These are phyloP conservation scores for Babesia bigemina DNA, from an alignment of 169 alveolate genomes.

Conservation along the genomic window DNA sequence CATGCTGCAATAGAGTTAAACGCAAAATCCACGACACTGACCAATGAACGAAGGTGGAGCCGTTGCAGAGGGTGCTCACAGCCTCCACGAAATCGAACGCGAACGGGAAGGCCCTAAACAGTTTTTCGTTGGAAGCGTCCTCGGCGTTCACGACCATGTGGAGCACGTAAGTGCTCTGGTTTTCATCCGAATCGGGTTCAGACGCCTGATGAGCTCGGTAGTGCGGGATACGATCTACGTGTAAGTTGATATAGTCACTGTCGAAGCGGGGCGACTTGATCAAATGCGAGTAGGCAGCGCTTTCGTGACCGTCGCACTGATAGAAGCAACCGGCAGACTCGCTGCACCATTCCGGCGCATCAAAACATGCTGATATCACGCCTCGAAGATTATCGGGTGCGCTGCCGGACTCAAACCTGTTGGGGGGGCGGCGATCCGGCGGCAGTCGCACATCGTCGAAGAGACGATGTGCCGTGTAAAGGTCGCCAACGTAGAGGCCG, in stretches of 20 bases:
- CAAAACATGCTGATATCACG: slow-evolving; percentile 59
- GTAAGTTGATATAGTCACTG: slow-evolving; percentile 42
- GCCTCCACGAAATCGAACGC: slow-evolving; percentile 54
- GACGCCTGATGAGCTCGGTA: not conserved
- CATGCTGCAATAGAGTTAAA: slow-evolving; percentile 21
- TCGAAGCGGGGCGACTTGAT: slow-evolving; percentile 10
- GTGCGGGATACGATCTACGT: slow-evolving; percentile 46
- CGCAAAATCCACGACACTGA: not conserved
- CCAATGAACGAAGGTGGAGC: slow-evolving; percentile 63
- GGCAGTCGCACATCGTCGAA: slow-evolving; percentile 11
- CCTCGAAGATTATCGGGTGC: not conserved
- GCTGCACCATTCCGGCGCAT: slow-evolving; percentile 59
- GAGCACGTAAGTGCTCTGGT: slow-evolving; percentile 10
- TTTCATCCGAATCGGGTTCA: not conserved
- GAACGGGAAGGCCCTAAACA: slow-evolving; percentile 41
- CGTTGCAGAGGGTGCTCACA: slow-evolving; percentile 11
- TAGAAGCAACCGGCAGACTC: not conserved
- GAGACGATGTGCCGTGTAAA: slow-evolving; percentile 28
- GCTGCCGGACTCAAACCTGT: not conserved
- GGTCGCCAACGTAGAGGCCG: slow-evolving; percentile 57
- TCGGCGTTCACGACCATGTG: slow-evolving; percentile 46
- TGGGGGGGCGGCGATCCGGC: slow-evolving; percentile 1
- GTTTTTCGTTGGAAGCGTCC: slow-evolving; percentile 37
- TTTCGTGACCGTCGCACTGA: slow-evolving; percentile 4
- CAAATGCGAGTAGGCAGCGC: not conserved